Evolutionary conservation across 164 flowering plant genomes (phyloP).

Genomic region (Stephania cephalantha): DNA sequence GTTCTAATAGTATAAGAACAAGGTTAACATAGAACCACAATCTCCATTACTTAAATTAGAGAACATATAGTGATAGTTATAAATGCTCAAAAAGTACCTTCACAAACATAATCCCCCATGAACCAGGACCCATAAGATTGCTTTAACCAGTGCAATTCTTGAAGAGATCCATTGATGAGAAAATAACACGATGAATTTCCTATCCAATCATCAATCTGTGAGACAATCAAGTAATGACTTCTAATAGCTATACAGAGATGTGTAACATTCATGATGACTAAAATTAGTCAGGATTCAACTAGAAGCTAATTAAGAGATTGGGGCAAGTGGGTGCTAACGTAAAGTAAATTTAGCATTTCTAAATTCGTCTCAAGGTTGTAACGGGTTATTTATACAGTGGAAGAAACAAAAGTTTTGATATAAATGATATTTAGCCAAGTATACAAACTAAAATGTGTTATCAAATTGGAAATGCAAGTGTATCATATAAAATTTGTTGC

Average conservation of each 20-base stretch:
- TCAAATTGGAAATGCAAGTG: too few relatives aligned
- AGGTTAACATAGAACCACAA: not conserved
- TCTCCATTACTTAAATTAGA: not conserved
- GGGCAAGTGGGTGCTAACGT: not conserved
- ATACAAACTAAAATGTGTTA: too few relatives aligned
- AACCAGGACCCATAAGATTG: slow-evolving; percentile 82
- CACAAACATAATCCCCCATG: slow-evolving; percentile 74
- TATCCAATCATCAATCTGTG: slow-evolving; percentile 18
- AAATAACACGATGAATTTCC: slow-evolving; percentile 55
- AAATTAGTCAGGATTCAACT: not conserved
- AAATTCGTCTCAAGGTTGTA: not conserved
- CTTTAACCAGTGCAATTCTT: slow-evolving; percentile 91
- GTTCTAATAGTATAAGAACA: not conserved
- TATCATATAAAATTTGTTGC: too few relatives aligned
- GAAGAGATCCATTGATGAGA: slow-evolving; percentile 42
- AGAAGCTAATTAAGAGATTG: not conserved
- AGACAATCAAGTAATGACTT: not conserved
- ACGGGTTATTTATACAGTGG: not conserved
- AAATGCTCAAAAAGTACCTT: slow-evolving; percentile 56
- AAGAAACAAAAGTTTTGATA: not conserved
- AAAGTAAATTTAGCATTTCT: not conserved
- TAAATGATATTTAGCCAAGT: too few relatives aligned
- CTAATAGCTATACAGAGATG: not conserved
- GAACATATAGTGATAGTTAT: not conserved
- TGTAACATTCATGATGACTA: not conserved